Base-by-base conservation (phyloP, 352 stramenopile species). In the Blastocystis sp. region DNA sequence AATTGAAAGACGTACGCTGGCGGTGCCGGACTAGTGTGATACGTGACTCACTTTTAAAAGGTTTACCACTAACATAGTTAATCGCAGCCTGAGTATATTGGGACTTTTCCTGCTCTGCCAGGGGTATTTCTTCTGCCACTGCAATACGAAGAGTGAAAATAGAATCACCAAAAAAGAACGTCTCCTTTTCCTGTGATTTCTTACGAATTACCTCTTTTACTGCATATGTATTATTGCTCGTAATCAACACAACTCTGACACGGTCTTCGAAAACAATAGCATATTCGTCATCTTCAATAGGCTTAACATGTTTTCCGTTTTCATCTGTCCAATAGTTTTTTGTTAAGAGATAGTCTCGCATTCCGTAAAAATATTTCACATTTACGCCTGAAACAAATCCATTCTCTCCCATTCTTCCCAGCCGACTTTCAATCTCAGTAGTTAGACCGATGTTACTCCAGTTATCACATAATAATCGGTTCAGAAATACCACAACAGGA, bases 281-380 rank as follows among this genome's bases (percentile, higher is more conserved):
- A 56, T 77, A 77, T 30, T 77, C 64, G 54, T 77, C 33, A 51
- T 77, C 64, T 56, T 56, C 64, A 13, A 57, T 19, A 13, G 64
- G 64, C 9, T 17, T 77, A 54, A 56, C 5, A 6, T 19, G 30
- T 22, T 51, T 56, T 19, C 64, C 64, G 19, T 56, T 51, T n/a
- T 56, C 13, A 51, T 77, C 64, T 48, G 37, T 56, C 64, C 64
- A 77, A 48, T 77, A 77, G 64, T 77, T 56, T 19, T 42, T 51
- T 51, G 64, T 51, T 24, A 56, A n/a, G 11, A 77, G 40, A 51
- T 77, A 77, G 30, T 77, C 37, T n/a, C 30, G 22, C 64, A 77
- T 77, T 19, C 19, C 64, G 24, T 56, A 77, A 53, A 77, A 77
- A 35, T 51, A 77, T 30, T 77, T 77, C 37, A 51, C 6, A 53